Conservation (phyloP, 2,329 filamentous ascomycete species). For the Apiospora malaysiana region DNA sequence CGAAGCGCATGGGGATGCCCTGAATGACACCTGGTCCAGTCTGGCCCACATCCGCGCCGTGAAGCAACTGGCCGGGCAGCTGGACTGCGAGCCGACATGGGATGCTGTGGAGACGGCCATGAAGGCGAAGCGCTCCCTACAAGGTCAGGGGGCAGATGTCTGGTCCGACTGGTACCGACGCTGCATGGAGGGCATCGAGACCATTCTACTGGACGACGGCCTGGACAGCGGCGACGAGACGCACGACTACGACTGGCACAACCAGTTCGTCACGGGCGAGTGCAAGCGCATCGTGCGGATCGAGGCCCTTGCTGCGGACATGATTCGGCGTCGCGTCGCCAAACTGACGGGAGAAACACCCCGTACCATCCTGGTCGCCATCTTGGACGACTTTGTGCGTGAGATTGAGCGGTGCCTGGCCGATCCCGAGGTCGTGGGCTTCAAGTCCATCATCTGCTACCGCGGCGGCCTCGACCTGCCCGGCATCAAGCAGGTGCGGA, state of each 20-base stretch:
- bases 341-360: constrained; percentile 35
- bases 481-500: constrained; percentile 40
- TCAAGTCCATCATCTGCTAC: constrained; percentile 86
- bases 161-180: not conserved
- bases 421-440: constrained; percentile 74
- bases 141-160: not conserved
- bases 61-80: constrained; percentile 69
- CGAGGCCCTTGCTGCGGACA: constrained; percentile 70
- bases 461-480: constrained; percentile 73
- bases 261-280: constrained; percentile 65
- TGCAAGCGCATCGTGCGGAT: constrained; percentile 80
- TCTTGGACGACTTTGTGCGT: constrained; percentile 55
- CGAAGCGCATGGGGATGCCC: constrained; percentile 73
- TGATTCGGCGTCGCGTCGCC: constrained; percentile 57
- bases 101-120: constrained; percentile 52
- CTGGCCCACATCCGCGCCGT: constrained; percentile 74
- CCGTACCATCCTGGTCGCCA: constrained; percentile 43
- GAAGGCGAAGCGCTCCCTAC: constrained; percentile 39
- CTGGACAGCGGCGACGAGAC: constrained; percentile 61
- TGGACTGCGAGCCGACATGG: constrained; percentile 70
- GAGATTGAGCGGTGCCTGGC: constrained; percentile 62
- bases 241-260: constrained; percentile 68
- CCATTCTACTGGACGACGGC: constrained; percentile 80
- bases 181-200: constrained; percentile 69
- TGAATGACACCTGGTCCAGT: constrained; percentile 65